Conservation (phyloP, 169 alveolate genomes). For the Plasmodium chabaudi region DNA sequence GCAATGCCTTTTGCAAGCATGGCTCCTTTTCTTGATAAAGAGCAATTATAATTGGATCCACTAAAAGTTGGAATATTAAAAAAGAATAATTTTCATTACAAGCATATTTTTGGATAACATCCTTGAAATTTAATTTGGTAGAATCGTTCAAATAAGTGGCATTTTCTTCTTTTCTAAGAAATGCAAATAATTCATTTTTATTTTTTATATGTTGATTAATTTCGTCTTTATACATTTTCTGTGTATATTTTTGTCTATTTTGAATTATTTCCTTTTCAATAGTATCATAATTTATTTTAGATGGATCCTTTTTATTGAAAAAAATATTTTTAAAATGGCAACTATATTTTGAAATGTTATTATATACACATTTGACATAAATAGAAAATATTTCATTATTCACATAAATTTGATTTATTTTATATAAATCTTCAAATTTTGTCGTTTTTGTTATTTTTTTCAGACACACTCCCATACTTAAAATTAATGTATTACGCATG, state of each 20-base stretch:
- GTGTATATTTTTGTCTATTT: conserved; percentile 25
- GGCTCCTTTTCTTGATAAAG: conserved; percentile 68
- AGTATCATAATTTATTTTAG: not conserved
- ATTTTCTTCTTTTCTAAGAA: not conserved
- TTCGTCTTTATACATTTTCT: conserved; percentile 9
- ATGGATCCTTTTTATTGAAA: conserved; percentile 16
- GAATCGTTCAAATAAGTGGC: not conserved
- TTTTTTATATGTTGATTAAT: conserved; percentile 1
- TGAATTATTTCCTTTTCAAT: conserved; percentile 17
- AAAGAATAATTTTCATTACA: conserved; percentile 2
- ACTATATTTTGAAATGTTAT: conserved; percentile 8
- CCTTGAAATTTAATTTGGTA: not conserved
- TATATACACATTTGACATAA: conserved; percentile 41
- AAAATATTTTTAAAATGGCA: conserved; percentile 15
- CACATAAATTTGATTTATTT: conserved; percentile 12
- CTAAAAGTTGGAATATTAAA: conserved; percentile 41
- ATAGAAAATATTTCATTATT: conserved; percentile 33
- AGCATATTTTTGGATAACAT: not conserved
- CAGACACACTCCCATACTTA: conserved; percentile 51
- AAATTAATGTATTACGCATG: conserved; percentile 73
- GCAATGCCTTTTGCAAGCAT: conserved; percentile 22
- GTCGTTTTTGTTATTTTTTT: conserved; percentile 8
- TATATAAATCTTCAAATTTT: conserved; percentile 31
- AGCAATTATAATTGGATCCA: conserved; percentile 55
- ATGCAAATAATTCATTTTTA: conserved; percentile 2